Evolutionary conservation across 176 grass and related monocot species (phyloP), one percentile per base, ranked within the genome.

Genomic region (Juncus inflexus): DNA sequence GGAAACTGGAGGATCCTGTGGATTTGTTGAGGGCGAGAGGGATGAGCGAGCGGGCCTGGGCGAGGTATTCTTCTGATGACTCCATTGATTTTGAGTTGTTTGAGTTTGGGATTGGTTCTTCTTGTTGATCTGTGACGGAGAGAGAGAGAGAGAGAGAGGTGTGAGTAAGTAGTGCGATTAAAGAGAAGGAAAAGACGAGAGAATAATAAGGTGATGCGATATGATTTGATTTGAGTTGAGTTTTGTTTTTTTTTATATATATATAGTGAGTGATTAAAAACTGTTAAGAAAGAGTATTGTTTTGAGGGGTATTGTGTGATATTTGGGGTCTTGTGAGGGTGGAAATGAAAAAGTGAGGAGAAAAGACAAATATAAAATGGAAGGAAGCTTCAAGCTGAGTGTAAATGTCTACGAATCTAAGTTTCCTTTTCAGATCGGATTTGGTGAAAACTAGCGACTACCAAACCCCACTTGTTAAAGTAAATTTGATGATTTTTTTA

Each of bases 21-120:
- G 77, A 79, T 1, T 70, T 79, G 0, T 83, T 65, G 11, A 95
- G 63, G 6, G 90, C 79, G 0, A 58, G 60, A 5, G 86, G 82
- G 39, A 89, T 77, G 50, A 90, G 77, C 42, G 60, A 68, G 4
- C 76, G 56, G 12, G 86, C 86, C 53, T 62, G 62, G 40, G 79
- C 66, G 0, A 95, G 83, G 62, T 81, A 61, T 35, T 90, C 72
- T 42, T 83, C 82, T 1, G 83, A 79, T 28, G 76, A 78, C 11
- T 65, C 76, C 76, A 79, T 79, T 37, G 76, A 60, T 52, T 12
- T 9, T 15, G 12, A 14, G 15, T 54, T 15, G 19, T 28, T 28
- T 28, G 19, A 28, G 19, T 28, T 28, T 28, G 19, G 19, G 19
- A 28, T 52, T 15, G 11, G 45, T 72, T 28, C 38, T 42, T 6